phyloP scores from a whole-genome alignment of 2,329 filamentous ascomycete genomes.

The Aspergillus bombycis region DNA sequence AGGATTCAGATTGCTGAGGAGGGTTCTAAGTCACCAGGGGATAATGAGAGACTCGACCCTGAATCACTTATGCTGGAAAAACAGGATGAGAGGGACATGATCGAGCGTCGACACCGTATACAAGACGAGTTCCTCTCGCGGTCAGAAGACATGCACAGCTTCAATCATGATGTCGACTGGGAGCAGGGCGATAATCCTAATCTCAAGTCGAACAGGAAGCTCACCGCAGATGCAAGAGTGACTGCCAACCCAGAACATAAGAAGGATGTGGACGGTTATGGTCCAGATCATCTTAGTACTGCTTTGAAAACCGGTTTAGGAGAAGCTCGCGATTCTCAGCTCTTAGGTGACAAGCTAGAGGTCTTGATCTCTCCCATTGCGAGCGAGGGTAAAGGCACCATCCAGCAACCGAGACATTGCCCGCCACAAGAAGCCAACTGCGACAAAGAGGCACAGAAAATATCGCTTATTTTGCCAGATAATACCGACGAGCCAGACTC shows the following conservation, averaged over 20 bases:
- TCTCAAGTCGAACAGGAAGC: slow-evolving; percentile 57
- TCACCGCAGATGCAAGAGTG: slow-evolving; percentile 61
- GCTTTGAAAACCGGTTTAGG: slow-evolving; percentile 64
- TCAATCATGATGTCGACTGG: slow-evolving; percentile 75
- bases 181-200: slow-evolving; percentile 62
- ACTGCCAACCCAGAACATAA: slow-evolving; percentile 65
- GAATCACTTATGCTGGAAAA: slow-evolving; percentile 40
- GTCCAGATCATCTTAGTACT: slow-evolving; percentile 72
- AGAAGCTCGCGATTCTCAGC: slow-evolving; percentile 70
- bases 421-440: slow-evolving; percentile 39
- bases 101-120: slow-evolving; percentile 47
- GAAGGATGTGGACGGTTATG: slow-evolving; percentile 77
- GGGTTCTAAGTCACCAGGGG: slow-evolving; percentile 24
- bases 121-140: slow-evolving; percentile 62
- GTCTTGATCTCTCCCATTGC: slow-evolving; percentile 68
- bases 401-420: slow-evolving; percentile 54
- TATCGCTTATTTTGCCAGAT: slow-evolving; percentile 18
- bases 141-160: slow-evolving; percentile 64
- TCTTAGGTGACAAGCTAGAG: slow-evolving; percentile 68
- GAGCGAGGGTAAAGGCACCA: slow-evolving; percentile 65
- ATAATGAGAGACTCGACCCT: slow-evolving; percentile 28
- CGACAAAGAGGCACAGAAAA: slow-evolving; percentile 23
- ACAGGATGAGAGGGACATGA: slow-evolving; percentile 45
- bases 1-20: slow-evolving; percentile 63
- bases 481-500: slow-evolving; percentile 25